Base-by-base conservation (phyloP, 106 monocot genomes). In the Alisma plantagoaquatica region DNA sequence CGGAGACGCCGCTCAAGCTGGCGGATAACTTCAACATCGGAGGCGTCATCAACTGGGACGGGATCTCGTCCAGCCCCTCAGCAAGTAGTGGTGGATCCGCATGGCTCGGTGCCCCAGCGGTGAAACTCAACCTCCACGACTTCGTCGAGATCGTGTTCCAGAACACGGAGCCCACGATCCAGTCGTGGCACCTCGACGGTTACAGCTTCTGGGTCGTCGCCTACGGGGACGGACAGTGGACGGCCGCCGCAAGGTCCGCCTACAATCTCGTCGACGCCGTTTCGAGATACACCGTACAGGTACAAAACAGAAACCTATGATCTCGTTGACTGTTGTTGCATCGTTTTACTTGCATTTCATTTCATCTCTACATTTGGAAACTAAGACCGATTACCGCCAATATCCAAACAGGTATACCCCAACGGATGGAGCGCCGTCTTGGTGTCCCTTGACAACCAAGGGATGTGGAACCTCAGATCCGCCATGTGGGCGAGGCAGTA, bases 401-500 rank as follows among this genome's bases (percentile, higher is more conserved):
- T 19, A 17, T 18, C n/a, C n/a, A n/a, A n/a, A 32, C 53, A 94
- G 93, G 93, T 94, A 0, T 88, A 78, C 59, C 94, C 88, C 3
- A 81, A 78, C n/a, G 83, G 84, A 10, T 94, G 94, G 94, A 61
- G 78, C 4, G 83, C 94, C 6, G 76, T 88, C 30, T 65, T 88
- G 55, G 65, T 79, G 31, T 88, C 94, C 0, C 32, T 94, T 60
- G 94, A 94, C 33, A 94, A 94, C 57, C 75, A 94, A 59, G 94
- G 94, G 1, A 88, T 94, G 94, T 88, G 94, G 94, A 94, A 94
- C 61, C 31, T 94, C 8, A 88, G 94, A 43, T 94, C 94, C 4
- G 71, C 77, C 25, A 75, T 73, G 70, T 94, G 94, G 87, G 80
- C 53, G 14, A 79, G 87, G 65, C 88, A 88, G 71, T 94, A 87